Evolutionary conservation across 2,329 filamentous ascomycete genomes (phyloP).

Genomic region (Helotiales sp.): DNA sequence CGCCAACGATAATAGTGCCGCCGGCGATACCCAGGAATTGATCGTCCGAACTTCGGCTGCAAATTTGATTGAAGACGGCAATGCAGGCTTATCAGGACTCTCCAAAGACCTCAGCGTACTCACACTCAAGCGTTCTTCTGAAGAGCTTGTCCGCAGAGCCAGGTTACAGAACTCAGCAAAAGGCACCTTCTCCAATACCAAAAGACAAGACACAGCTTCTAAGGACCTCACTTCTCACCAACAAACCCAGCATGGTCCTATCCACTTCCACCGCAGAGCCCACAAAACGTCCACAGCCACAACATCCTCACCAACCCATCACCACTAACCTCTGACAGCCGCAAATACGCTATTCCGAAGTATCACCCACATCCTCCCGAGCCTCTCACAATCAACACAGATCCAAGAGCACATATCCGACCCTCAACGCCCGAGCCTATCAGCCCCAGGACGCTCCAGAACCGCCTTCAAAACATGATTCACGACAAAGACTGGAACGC

Average conservation of each 20-base stretch:
- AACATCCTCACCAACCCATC: background rate
- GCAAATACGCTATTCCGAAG: background rate
- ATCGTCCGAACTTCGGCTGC: background rate
- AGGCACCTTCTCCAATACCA: background rate
- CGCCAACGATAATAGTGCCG: background rate
- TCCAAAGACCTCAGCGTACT: background rate
- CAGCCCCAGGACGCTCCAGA: background rate
- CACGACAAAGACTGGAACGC: background rate
- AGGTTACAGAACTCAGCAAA: background rate
- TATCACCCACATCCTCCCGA: background rate
- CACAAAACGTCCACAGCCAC: conserved; percentile 3
- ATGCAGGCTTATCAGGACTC: background rate
- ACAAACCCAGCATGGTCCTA: background rate
- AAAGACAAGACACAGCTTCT: background rate
- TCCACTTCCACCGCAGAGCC: conserved; percentile 14
- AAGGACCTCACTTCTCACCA: background rate
- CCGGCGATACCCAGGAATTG: background rate
- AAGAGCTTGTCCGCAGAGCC: background rate
- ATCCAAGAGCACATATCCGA: background rate
- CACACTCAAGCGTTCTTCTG: background rate
- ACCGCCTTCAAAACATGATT: background rate
- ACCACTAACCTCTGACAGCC: background rate
- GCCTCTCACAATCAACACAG: background rate
- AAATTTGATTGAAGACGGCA: background rate
- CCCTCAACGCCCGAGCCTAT: background rate